These are phyloP conservation scores for Aspergillus sp. DNA, from an alignment of 2,329 filamentous ascomycete species.

Conservation along the genomic window DNA sequence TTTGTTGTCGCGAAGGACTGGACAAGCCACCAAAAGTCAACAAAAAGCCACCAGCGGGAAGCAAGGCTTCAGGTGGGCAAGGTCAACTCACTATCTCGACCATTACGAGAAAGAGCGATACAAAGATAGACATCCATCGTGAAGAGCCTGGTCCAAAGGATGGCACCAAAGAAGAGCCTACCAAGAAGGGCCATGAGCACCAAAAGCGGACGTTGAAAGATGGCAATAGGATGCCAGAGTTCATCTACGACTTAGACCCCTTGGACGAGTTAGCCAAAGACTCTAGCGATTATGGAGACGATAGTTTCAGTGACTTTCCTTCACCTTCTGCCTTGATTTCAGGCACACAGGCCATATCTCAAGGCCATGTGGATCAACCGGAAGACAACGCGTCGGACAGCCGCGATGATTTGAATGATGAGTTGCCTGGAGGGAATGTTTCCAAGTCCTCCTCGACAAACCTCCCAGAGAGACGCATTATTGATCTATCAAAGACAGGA, in stretches of 20 bases:
- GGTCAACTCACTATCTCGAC: constrained; percentile 30
- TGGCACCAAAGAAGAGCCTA: neutral
- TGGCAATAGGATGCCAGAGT: neutral
- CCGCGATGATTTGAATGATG: neutral
- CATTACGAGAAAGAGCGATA: constrained; percentile 22
- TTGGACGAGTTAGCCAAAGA: constrained; percentile 13
- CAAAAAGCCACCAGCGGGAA: constrained; percentile 19
- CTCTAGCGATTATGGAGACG: constrained; percentile 33
- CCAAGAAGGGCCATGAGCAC: neutral
- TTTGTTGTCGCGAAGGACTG: constrained; percentile 70
- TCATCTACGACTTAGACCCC: neutral
- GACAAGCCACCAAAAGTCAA: constrained; percentile 58
- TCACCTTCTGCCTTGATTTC: constrained; percentile 33
- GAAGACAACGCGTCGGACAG: neutral
- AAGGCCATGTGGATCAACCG: neutral
- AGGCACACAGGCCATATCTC: neutral
- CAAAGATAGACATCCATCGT: constrained; percentile 13
- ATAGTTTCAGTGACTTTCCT: constrained; percentile 37
- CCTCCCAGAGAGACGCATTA: neutral
- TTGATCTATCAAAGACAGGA: neutral
- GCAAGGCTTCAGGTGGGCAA: constrained; percentile 20
- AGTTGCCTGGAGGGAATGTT: neutral
- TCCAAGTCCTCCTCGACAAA: neutral
- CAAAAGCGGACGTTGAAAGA: neutral
- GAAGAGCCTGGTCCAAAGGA: neutral